phyloP scores from a whole-genome alignment of 208 protist genomes.

The Leishmania major region DNA sequence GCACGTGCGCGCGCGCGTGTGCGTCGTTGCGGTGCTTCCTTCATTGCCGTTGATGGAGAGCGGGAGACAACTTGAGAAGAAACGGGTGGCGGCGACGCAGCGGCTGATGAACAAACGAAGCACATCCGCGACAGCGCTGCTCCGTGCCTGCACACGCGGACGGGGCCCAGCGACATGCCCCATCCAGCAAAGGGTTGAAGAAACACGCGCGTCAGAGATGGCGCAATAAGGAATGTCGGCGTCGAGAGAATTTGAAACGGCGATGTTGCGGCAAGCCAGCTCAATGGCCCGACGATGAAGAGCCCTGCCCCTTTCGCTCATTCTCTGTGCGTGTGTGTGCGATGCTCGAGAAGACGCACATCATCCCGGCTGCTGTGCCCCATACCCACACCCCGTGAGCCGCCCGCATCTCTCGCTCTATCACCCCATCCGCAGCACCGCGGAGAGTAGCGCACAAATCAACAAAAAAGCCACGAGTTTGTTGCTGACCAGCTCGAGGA shows the following conservation, averaged over 20 bases:
- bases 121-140: not conserved
- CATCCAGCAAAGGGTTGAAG: not conserved
- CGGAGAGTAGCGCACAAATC: conserved; percentile 27
- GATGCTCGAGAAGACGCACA: not conserved
- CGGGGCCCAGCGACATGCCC: too few relatives aligned
- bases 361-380: not conserved
- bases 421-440: conserved; percentile 34
- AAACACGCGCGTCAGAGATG: too few relatives aligned
- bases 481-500: conserved; percentile 11
- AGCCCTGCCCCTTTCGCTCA: not conserved
- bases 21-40: not conserved
- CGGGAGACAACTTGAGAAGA: not conserved
- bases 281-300: not conserved
- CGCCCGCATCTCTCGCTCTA: not conserved
- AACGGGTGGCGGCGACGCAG: not conserved
- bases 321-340: not conserved
- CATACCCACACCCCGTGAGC: not conserved
- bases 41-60: not conserved
- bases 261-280: not conserved
- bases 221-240: not conserved
- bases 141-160: not conserved
- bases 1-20: not conserved
- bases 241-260: not conserved
- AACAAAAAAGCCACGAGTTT: conserved; percentile 24
- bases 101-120: not conserved